Conservation (phyloP, 2,329 filamentous ascomycete genomes). For the Curvularia sp. region DNA sequence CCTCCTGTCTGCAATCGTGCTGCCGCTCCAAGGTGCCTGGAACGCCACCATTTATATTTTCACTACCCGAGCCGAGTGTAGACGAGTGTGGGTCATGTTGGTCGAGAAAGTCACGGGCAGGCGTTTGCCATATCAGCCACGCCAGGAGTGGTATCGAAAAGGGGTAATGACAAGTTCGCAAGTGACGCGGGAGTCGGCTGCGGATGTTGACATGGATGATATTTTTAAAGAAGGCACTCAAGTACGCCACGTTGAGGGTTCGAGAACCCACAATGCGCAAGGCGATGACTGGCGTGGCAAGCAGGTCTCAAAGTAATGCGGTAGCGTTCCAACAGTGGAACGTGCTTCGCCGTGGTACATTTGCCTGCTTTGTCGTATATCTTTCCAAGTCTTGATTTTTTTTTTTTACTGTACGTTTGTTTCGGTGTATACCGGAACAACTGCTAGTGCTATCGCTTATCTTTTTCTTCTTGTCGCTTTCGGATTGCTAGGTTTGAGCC, state of each 20-base stretch:
- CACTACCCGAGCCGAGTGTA: constrained; percentile 41
- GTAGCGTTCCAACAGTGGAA: constrained; percentile 7
- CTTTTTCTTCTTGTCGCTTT: background rate
- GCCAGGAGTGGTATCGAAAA: constrained; percentile 2
- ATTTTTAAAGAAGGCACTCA: constrained; percentile 14
- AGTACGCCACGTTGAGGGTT: constrained; percentile 7
- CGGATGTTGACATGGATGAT: constrained; percentile 18
- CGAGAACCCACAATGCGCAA: background rate
- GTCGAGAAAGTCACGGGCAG: constrained; percentile 19
- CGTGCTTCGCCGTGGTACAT: background rate
- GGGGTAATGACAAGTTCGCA: constrained; percentile 19
- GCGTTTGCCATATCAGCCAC: constrained; percentile 3
- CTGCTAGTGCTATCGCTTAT: background rate
- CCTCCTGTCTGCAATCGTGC: constrained; percentile 74
- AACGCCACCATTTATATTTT: constrained; percentile 77
- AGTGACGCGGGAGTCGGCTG: constrained; percentile 12
- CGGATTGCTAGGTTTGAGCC: background rate
- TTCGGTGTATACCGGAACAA: background rate
- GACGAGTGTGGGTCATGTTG: constrained; percentile 24
- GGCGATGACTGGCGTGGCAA: background rate
- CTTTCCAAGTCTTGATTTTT: background rate
- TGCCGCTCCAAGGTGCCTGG: constrained; percentile 86
- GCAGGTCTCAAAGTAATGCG: constrained; percentile 1
- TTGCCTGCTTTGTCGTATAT: background rate
- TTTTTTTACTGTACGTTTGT: background rate